Evolutionary conservation across 768 basidiomycete species (phyloP).

Genomic region (Gymnopilus dilepis): DNA sequence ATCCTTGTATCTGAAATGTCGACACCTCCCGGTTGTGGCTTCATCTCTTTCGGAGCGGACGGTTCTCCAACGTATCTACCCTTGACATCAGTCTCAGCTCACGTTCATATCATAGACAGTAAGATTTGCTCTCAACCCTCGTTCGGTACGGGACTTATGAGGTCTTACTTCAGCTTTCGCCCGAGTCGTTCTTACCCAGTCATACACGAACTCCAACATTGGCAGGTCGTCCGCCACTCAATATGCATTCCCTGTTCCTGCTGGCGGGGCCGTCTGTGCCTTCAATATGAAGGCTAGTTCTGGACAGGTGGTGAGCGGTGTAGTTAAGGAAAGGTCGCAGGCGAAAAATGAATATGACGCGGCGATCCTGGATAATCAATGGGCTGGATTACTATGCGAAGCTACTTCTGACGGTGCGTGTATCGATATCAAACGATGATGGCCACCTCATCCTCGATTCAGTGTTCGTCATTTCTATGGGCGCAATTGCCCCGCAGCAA

Average conservation of each 20-base stretch:
- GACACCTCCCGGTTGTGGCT: constrained; percentile 6
- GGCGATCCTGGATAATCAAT: constrained; percentile 8
- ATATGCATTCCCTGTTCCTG: constrained; percentile 13
- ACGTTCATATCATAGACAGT: constrained; percentile 10
- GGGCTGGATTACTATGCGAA: constrained; percentile 10
- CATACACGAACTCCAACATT: constrained; percentile 1
- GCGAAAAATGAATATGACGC: constrained; percentile 11
- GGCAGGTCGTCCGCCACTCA: constrained; percentile 1
- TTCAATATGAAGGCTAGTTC: constrained; percentile 8
- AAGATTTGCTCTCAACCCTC: not conserved
- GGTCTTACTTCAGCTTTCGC: not conserved
- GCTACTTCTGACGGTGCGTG: constrained; percentile 11
- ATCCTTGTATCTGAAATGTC: not conserved
- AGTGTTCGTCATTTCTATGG: constrained; percentile 15
- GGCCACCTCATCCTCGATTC: not conserved
- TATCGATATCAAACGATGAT: not conserved
- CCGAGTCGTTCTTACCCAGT: constrained; percentile 9
- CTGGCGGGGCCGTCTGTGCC: constrained; percentile 11
- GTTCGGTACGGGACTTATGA: not conserved
- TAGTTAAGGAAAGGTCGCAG: constrained; percentile 11
- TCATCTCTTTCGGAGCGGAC: constrained; percentile 4
- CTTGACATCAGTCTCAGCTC: constrained; percentile 9
- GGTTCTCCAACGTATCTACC: constrained; percentile 9
- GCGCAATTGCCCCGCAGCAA: constrained; percentile 8
- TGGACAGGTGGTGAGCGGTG: constrained; percentile 5